Evolutionary conservation across 148 eudicot genomes (phyloP), one percentile per base, ranked within the genome.

Genomic region (Tetragonia tetragonoides): DNA sequence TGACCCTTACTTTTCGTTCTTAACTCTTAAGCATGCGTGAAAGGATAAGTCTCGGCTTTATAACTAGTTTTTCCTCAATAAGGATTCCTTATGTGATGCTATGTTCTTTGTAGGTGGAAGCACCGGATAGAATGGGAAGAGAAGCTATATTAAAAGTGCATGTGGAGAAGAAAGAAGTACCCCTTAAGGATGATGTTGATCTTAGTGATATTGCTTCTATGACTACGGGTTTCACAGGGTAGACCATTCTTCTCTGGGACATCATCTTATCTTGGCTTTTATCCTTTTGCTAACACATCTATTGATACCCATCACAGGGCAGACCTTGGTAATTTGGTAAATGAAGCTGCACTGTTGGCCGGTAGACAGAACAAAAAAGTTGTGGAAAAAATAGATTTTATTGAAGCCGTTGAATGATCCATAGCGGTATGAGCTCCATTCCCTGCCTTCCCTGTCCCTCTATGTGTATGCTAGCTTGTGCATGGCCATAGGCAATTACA

Each of bases 181-280:
- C 99, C 60, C 87, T 95, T 39, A 96, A 84, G 80, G 85, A 89
- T 72, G 88, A 92, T 85, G 87, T 92, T 71, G 81, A 85, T 86
- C 90, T 95, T 68, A 74, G 83, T 78, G 88, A 88, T 70, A 88
- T 95, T 77, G 97, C 99, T 51, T 82, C 87, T 40, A 95, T 95
- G 99, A 95, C 99, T 24, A 95, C 97, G 28, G 99, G 99, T 75
- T 95, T 92, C 82, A 92, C 99, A 44, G 99, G 98, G 98, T 95
- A 89, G 20, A 62, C 75, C 70, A 74, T 28, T 63, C 20, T 65
- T 76, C 11, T 70, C 37, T 78, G 34, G 71, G 18, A 76, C 72
- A 51, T 57, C 47, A 23, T 82, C 21, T 63, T 3, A 69, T 59
- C 14, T 74, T n/a, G 18, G 51, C 66, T 66, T 38, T 68, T 68